Conservation (phyloP, 371 early-diverging fungal species). For the Rhizopus stolonifer region DNA sequence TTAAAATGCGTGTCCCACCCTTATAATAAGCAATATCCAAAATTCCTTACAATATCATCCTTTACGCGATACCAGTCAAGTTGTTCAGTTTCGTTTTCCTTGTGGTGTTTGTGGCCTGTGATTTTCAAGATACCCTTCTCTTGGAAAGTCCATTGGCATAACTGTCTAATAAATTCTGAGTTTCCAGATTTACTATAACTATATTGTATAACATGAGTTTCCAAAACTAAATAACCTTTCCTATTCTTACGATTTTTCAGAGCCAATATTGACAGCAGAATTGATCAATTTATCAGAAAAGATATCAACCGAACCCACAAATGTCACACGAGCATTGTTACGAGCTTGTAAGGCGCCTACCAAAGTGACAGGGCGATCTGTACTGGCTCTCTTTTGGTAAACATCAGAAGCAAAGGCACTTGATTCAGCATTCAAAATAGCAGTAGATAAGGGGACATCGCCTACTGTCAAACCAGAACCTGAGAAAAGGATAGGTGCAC, state of each 20-base stretch:
- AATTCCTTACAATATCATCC: conserved; percentile 78
- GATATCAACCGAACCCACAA: conserved; percentile 80
- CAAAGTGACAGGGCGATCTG: conserved; percentile 51
- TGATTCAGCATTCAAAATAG: conserved; percentile 63
- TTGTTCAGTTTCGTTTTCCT: conserved; percentile 60
- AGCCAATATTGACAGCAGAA: conserved; percentile 24
- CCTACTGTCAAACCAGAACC: conserved; percentile 76
- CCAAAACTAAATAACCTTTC: background rate
- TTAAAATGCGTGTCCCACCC: background rate
- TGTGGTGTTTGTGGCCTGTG: conserved; percentile 65
- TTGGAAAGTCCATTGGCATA: conserved; percentile 90
- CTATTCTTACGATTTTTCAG: conserved; percentile 22
- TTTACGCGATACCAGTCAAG: conserved; percentile 84
- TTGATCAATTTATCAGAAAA: conserved; percentile 64
- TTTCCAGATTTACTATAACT: conserved; percentile 63
- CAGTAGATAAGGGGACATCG: conserved; percentile 56
- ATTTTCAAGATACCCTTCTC: conserved; percentile 87
- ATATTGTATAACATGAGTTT: too few species aligned
- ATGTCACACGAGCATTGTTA: conserved; percentile 85
- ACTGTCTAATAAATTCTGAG: conserved; percentile 63
- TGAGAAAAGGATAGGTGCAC: conserved; percentile 65
- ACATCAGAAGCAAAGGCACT: conserved; percentile 61
- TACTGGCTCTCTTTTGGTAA: conserved; percentile 16
- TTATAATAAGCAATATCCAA: too few species aligned
- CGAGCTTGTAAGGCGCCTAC: conserved; percentile 85